Base-by-base conservation (phyloP, 208 protist genomes). In the Trypanosoma cruzi region DNA sequence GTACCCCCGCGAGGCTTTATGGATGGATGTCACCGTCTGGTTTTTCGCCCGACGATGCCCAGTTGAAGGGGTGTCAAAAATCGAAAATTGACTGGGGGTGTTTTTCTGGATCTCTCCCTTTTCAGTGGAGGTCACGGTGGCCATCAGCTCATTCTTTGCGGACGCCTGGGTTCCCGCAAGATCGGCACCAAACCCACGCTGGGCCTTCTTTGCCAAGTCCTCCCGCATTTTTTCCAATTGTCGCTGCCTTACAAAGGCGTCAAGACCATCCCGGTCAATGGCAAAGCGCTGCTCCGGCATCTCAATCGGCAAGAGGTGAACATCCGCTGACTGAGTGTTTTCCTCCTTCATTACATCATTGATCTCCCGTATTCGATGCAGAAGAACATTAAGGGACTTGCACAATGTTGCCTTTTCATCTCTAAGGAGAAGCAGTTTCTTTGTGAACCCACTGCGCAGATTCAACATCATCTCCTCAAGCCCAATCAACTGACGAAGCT, bases 391-490 rank as follows among this genome's bases (percentile, higher is more conserved):
- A 36, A 99, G 82, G 0, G 84, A 74, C 10, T 65, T 68, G 29
- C 97, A 84, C 8, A 94, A 62, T 11, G 56, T 31, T 16, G 66
- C 37, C 80, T 99, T 99, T 28, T 97, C 74, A 61, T 97, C 84
- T 1, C 97, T 85, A 36, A 98, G 62, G 31, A 64, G 65, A 13
- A 98, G 62, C 3, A 99, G 73, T 42, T 87, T 82, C 28, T 90
- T 81, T 68, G 99, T 99, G 81, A 99, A 99, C 16, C 69, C 74
- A 44, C 82, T 80, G 60, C 96, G 89, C 59, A 98, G 55, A 2
- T 70, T 58, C 10, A 96, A 77, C 29, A 98, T 84, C 34, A 81
- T 64, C 18, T 97, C 67, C 61, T 96, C 88, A n/a, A 99, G 79
- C 11, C 87, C 54, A 26, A 98, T 90, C 59, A 99, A 87, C 64